Evolutionary conservation across 805 yeast genomes (phyloP).

Genomic region (Wickerhamiella vanderwaltii): DNA sequence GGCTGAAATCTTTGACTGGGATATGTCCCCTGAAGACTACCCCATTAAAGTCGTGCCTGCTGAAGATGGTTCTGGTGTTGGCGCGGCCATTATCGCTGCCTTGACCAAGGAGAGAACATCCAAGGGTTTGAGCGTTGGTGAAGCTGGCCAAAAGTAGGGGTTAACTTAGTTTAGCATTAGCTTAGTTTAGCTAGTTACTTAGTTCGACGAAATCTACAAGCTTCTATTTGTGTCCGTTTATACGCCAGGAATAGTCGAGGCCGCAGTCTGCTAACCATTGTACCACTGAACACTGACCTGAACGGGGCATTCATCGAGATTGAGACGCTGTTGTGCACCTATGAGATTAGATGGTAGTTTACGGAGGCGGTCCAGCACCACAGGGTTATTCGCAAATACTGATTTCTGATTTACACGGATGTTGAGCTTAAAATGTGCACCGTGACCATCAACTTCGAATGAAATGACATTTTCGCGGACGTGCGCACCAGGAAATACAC

Average conservation of each 20-base stretch:
- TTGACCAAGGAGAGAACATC: constrained; percentile 69
- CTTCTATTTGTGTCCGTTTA: too few relatives aligned
- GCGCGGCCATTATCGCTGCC: constrained; percentile 97
- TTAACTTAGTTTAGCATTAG: too few relatives aligned
- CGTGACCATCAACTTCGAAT: constrained; percentile 16
- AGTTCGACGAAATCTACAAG: not conserved
- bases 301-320: not conserved
- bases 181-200: not conserved
- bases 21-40: constrained; percentile 40
- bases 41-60: constrained; percentile 84
- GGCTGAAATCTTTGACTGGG: constrained; percentile 82
- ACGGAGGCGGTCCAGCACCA: constrained; percentile 15
- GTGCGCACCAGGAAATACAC: constrained; percentile 72
- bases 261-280: too few relatives aligned
- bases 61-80: constrained; percentile 97
- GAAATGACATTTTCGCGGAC: constrained; percentile 37
- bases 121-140: constrained; percentile 38
- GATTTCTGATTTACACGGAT: constrained; percentile 19
- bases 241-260: too few relatives aligned
- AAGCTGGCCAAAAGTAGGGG: constrained; percentile 9
- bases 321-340: not conserved
- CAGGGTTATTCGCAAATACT: constrained; percentile 16
- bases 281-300: constrained; percentile 10
- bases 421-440: constrained; percentile 19
- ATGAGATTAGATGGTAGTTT: not conserved